Conservation (phyloP, 2,329 filamentous ascomycete species). For the Fusarium incarnatum region DNA sequence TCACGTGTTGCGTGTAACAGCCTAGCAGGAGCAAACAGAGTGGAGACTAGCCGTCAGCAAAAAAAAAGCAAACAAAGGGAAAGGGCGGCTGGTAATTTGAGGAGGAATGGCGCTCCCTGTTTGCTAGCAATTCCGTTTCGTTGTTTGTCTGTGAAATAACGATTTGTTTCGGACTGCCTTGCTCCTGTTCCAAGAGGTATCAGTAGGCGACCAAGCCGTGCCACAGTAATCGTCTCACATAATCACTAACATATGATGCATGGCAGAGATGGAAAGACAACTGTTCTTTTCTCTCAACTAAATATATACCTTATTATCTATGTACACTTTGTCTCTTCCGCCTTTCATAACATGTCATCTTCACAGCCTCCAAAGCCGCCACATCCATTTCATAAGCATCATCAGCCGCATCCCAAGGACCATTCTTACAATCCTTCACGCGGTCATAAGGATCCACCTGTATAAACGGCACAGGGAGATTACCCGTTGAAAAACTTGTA, state of each 20-base stretch:
- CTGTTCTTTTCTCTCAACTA: background rate
- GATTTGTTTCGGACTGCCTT: background rate
- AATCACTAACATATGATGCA: background rate
- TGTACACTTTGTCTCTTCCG: background rate
- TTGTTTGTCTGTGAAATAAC: background rate
- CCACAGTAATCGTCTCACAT: background rate
- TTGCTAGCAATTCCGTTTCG: background rate
- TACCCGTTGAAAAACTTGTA: background rate
- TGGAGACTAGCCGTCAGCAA: background rate
- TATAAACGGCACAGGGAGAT: background rate
- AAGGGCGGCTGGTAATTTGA: background rate
- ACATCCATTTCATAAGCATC: background rate
- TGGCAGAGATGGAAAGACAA: background rate
- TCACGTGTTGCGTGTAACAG: background rate
- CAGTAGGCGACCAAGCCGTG: background rate
- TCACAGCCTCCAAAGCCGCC: background rate
- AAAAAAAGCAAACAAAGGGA: background rate
- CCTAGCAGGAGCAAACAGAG: background rate
- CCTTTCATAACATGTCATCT: background rate
- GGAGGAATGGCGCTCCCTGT: background rate
- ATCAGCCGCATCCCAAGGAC: background rate
- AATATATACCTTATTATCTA: fast-evolving
- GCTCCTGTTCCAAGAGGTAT: no score
- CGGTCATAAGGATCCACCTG: background rate
- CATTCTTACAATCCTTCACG: background rate